Conservation (phyloP, 306 rosid species). For the Comarum palustre region DNA sequence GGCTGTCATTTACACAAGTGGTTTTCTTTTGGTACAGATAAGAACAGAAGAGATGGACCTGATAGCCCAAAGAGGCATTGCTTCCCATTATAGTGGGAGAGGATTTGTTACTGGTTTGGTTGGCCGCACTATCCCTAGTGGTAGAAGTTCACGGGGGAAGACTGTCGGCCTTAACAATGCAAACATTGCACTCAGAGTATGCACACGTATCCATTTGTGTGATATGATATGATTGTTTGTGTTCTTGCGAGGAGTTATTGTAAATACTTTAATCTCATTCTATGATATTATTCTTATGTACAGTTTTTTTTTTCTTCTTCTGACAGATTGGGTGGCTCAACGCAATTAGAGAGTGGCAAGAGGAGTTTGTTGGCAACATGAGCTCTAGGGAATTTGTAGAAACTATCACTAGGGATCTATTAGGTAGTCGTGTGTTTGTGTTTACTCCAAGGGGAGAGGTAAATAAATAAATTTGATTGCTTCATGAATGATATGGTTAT, state of each 20-base stretch:
- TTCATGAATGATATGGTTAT: conserved; percentile 5
- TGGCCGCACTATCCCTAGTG: conserved; percentile 57
- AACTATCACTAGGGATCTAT: conserved; percentile 87
- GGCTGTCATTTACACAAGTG: conserved; percentile 8
- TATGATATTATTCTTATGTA: conserved; percentile 37
- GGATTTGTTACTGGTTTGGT: conserved; percentile 59
- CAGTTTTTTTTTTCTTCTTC: conserved; percentile 33
- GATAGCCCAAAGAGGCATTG: conserved; percentile 98
- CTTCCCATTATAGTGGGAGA: conserved; percentile 94
- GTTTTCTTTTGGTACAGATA: conserved; percentile 53
- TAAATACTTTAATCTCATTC: conserved; percentile 18
- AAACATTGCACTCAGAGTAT: conserved; percentile 96
- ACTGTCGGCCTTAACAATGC: conserved; percentile 84
- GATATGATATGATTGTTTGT: conserved; percentile 20
- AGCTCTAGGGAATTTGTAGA: conserved; percentile 99
- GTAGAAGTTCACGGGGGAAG: conserved; percentile 82
- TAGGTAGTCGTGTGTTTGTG: conserved; percentile 95
- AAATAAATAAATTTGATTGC: conserved; percentile 24
- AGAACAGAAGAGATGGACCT: conserved; percentile 97
- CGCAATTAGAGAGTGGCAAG: conserved; percentile 99
- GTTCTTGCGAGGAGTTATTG: conserved; percentile 29
- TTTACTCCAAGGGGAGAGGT: conserved; percentile 99
- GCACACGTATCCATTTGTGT: conserved; percentile 19
- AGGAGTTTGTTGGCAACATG: conserved; percentile 99
- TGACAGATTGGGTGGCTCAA: conserved; percentile 98